phyloP scores from a whole-genome alignment of 2,329 filamentous ascomycete species.

The Leptosphaerulina australis region DNA sequence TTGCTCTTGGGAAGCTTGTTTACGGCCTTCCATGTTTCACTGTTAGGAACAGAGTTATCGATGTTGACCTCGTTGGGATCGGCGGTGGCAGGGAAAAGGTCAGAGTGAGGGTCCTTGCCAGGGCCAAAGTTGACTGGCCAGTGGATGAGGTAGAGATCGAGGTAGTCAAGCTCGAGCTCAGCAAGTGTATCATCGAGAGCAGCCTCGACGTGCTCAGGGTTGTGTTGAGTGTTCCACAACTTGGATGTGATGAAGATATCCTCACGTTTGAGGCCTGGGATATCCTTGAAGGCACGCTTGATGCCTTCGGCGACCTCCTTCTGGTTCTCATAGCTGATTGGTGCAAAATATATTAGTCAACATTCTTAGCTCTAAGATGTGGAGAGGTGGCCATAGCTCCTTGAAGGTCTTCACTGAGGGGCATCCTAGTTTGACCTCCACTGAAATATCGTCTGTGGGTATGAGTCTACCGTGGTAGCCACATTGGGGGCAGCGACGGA shows the following conservation, averaged over 20 bases:
- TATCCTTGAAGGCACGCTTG: slow-evolving; percentile 38
- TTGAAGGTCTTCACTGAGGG: slow-evolving; percentile 23
- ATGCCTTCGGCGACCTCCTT: slow-evolving; percentile 41
- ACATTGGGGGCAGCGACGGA: not conserved
- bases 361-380: slow-evolving; percentile 5
- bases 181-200: slow-evolving; percentile 74
- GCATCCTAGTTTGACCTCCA: slow-evolving; percentile 21
- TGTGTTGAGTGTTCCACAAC: slow-evolving; percentile 90
- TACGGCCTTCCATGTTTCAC: slow-evolving; percentile 49
- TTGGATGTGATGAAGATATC: slow-evolving; percentile 69
- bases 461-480: not conserved
- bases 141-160: slow-evolving; percentile 87
- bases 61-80: slow-evolving; percentile 60
- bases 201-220: slow-evolving; percentile 68
- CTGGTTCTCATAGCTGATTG: slow-evolving; percentile 43
- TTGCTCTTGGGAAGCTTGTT: slow-evolving; percentile 49
- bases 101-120: slow-evolving; percentile 50
- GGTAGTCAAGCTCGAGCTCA: slow-evolving; percentile 85
- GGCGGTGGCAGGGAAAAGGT: slow-evolving; percentile 47
- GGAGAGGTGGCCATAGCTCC: slow-evolving; percentile 27
- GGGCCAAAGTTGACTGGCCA: slow-evolving; percentile 80
- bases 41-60: slow-evolving; percentile 37
- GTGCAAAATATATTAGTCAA: slow-evolving; percentile 33
- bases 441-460: not conserved
- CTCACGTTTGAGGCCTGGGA: slow-evolving; percentile 38